These are phyloP conservation scores for Xylaria arbuscula DNA, from an alignment of 2,329 filamentous ascomycete species.

Conservation along the genomic window DNA sequence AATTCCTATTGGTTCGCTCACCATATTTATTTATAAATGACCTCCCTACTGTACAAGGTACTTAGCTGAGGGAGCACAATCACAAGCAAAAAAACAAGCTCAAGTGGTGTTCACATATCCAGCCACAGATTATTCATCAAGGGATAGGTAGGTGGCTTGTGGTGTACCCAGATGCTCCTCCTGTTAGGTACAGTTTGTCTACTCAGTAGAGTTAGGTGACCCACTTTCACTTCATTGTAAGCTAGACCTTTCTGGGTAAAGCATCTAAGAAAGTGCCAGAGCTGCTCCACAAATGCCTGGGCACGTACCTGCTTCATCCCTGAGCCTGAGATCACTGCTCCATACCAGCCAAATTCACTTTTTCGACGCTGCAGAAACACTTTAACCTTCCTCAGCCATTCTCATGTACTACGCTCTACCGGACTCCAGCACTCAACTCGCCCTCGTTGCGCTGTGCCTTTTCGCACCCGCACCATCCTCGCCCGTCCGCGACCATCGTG, in stretches of 20 bases:
- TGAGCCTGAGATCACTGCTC: constrained; percentile 41
- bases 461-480: constrained; percentile 32
- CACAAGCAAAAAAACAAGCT: constrained; percentile 15
- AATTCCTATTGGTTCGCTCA: constrained; percentile 15
- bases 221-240: no score
- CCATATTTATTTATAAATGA: not conserved
- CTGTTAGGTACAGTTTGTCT: no score
- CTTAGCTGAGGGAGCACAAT: not conserved
- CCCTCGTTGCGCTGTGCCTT: constrained; percentile 32
- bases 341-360: constrained; percentile 48
- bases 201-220: no score
- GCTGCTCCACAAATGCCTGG: constrained; percentile 17
- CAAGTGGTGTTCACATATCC: constrained; percentile 3
- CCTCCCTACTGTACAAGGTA: not conserved
- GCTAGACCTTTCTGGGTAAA: constrained; percentile 1
- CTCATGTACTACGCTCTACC: constrained; percentile 35
- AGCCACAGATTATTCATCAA: constrained; percentile 26
- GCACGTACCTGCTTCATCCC: constrained; percentile 36
- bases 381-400: constrained; percentile 45
- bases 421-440: constrained; percentile 34
- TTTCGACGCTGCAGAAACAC: constrained; percentile 43
- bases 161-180: constrained; percentile 4
- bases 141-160: constrained; percentile 20
- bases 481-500: constrained; percentile 41
- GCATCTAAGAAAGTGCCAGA: not conserved